Evolutionary conservation across 2,329 filamentous ascomycete genomes (phyloP).

Genomic region (Colletotrichum horii): DNA sequence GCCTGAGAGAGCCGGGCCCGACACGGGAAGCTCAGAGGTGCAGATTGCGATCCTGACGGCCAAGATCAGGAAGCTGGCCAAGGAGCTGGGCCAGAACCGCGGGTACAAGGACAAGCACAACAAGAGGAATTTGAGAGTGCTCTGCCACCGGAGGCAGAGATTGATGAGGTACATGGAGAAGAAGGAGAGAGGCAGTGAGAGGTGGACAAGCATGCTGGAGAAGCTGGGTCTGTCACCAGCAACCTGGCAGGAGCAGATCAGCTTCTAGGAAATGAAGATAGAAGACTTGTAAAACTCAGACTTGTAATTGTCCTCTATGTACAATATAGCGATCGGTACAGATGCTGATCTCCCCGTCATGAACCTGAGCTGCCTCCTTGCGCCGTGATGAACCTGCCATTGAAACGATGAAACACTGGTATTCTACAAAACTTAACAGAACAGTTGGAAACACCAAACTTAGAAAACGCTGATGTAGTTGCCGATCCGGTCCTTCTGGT

Average conservation of each 20-base stretch:
- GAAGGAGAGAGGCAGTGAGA: conserved; percentile 88
- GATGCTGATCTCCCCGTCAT: conserved; percentile 25
- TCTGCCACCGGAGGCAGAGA: conserved; percentile 91
- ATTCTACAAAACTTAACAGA: conserved; percentile 45
- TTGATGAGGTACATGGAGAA: conserved; percentile 83
- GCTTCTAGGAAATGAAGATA: conserved; percentile 52
- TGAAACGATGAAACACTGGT: conserved; percentile 28
- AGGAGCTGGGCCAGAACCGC: conserved; percentile 69
- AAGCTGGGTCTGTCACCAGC: conserved; percentile 86
- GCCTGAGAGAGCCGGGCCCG: conserved; percentile 75
- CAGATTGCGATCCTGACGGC: conserved; percentile 94
- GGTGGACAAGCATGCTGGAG: conserved; percentile 87
- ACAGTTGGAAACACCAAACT: conserved; percentile 27
- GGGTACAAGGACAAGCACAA: conserved; percentile 91
- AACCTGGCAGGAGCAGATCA: conserved; percentile 91
- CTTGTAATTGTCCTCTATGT: conserved; percentile 51
- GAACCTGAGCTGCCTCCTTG: conserved; percentile 23
- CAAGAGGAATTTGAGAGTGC: conserved; percentile 83
- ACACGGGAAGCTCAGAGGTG: conserved; percentile 96
- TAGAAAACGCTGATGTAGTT: conserved; percentile 99
- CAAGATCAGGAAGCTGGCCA: conserved; percentile 84
- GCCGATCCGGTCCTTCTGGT: conserved; percentile 97
- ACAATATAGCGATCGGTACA: conserved; percentile 44
- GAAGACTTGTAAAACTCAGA: conserved; percentile 45
- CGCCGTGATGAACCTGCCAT: conserved; percentile 39